Conservation (phyloP, 2,329 filamentous ascomycete genomes). For the Myriosclerotinia curreyana region DNA sequence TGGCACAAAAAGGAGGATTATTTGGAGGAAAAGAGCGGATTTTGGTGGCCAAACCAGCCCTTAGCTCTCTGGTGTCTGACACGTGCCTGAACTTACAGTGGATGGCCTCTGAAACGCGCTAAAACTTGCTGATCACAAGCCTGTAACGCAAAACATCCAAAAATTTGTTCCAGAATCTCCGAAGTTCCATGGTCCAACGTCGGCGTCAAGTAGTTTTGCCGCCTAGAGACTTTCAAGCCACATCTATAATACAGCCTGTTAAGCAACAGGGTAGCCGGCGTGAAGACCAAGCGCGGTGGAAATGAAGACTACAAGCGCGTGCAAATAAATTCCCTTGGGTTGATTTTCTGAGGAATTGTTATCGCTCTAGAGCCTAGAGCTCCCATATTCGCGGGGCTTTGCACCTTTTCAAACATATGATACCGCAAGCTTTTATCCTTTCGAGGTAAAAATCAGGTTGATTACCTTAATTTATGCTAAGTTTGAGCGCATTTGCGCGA, state of each 20-base stretch:
- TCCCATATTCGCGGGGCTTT: neutral
- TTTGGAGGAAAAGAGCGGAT: too few species aligned
- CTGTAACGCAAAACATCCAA: neutral
- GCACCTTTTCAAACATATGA: slow-evolving; percentile 5
- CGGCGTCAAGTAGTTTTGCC: neutral
- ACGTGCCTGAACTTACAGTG: too few species aligned
- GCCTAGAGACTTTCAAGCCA: neutral
- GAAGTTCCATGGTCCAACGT: neutral
- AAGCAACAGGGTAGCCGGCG: neutral
- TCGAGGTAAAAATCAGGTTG: neutral
- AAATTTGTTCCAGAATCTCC: neutral
- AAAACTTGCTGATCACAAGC: slow-evolving; percentile 3
- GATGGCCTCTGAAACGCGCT: neutral
- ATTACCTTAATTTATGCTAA: neutral
- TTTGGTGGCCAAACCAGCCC: neutral
- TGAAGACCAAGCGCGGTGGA: neutral
- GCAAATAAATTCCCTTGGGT: neutral
- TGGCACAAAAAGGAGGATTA: too few species aligned
- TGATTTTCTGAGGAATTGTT: too few species aligned
- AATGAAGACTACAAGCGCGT: neutral
- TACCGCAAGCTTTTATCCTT: neutral
- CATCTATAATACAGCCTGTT: neutral
- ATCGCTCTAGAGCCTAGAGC: neutral
- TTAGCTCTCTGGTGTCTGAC: too few species aligned
- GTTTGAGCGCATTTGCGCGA: slow-evolving; percentile 20